phyloP scores from a whole-genome alignment of 768 basidiomycete species.

The Panaeolus cyanescens region DNA sequence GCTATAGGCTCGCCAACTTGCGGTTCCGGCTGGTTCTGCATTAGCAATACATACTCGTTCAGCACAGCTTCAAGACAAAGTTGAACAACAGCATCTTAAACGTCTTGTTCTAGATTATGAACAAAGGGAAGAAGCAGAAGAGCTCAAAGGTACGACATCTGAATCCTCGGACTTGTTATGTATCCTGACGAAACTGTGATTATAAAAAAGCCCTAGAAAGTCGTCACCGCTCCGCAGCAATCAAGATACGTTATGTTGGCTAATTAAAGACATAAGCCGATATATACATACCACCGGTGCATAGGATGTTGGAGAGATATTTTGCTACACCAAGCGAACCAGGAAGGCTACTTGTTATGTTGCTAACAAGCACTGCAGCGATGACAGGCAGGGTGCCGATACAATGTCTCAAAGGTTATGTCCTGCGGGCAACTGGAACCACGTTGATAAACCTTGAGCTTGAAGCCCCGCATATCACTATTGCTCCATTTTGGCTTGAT shows the following conservation, averaged over 20 bases:
- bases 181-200: background rate
- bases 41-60: conserved; percentile 89
- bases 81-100: conserved; percentile 97
- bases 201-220: conserved; percentile 59
- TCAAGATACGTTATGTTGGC: conserved; percentile 80
- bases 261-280: conserved; percentile 30
- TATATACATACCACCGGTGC: background rate
- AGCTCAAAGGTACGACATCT: conserved; percentile 61
- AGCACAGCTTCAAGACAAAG: conserved; percentile 91
- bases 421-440: background rate
- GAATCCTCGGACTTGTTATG: background rate
- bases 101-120: conserved; percentile 91
- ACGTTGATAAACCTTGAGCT: background rate
- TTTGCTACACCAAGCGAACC: background rate
- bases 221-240: conserved; percentile 63
- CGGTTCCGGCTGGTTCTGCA: conserved; percentile 84
- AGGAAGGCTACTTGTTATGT: background rate
- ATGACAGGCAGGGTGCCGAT: background rate
- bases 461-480: background rate
- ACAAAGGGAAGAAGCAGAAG: conserved; percentile 85
- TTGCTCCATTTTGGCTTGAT: background rate
- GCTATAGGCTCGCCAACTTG: conserved; percentile 76
- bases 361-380: background rate
- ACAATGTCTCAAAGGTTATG: background rate
- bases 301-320: background rate